Conservation (phyloP, 2,329 filamentous ascomycete genomes). For the Clarireedia hainanense region DNA sequence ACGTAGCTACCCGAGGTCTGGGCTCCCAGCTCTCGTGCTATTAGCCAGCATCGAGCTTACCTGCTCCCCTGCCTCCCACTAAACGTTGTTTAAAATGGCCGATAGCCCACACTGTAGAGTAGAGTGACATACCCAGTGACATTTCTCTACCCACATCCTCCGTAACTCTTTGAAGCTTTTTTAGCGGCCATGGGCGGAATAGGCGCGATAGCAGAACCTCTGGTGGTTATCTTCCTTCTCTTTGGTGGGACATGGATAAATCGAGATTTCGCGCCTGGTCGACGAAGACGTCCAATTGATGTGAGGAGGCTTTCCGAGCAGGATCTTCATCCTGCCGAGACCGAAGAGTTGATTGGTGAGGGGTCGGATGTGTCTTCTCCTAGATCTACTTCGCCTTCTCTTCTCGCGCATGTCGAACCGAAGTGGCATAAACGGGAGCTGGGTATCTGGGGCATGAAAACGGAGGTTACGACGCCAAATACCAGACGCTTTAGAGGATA, state of each 20-base stretch:
- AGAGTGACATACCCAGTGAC: background rate
- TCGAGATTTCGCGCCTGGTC: constrained; percentile 34
- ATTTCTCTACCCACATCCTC: background rate
- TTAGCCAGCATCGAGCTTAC: background rate
- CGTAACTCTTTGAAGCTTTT: background rate
- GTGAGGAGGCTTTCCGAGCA: too few relatives aligned
- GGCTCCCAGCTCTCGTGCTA: background rate
- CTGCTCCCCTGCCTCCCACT: background rate
- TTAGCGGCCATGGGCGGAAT: constrained; percentile 31
- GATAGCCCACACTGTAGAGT: too few relatives aligned
- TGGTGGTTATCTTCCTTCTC: constrained; percentile 51
- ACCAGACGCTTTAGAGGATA: constrained; percentile 51
- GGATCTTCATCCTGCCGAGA: constrained; percentile 3
- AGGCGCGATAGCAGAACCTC: constrained; percentile 52
- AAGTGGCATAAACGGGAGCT: constrained; percentile 44
- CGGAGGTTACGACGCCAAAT: constrained; percentile 50
- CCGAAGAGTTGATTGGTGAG: background rate
- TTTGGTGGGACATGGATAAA: constrained; percentile 57
- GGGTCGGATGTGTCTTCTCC: background rate
- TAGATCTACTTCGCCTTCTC: constrained; percentile 31
- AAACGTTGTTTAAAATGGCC: background rate
- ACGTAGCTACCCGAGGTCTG: too few relatives aligned
- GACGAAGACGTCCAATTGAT: constrained; percentile 13
- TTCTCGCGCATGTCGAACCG: constrained; percentile 34
- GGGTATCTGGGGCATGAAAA: constrained; percentile 37